Conservation (phyloP, 2,329 filamentous ascomycete genomes). For the Metarhizium brunneum region DNA sequence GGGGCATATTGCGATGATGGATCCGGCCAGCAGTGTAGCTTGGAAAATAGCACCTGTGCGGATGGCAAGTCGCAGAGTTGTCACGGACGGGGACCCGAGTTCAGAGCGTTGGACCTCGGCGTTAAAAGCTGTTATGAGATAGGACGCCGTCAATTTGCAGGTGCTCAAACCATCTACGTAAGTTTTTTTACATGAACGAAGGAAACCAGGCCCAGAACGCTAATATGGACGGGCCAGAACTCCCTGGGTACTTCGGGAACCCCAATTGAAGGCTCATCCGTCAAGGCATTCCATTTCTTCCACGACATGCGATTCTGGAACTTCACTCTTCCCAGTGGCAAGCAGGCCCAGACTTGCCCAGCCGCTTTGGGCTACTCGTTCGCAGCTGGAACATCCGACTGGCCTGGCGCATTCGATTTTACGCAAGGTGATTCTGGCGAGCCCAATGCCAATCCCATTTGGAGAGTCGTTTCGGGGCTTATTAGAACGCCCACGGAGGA, state of each 20-base stretch:
- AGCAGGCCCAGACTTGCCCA: conserved; percentile 64
- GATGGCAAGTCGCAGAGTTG: conserved; percentile 61
- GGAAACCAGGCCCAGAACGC: neutral
- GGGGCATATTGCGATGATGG: conserved; percentile 88
- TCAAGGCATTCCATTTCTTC: conserved; percentile 80
- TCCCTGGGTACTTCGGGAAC: conserved; percentile 36
- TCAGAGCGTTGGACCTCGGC: conserved; percentile 58
- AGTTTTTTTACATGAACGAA: conserved; percentile 9
- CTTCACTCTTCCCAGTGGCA: conserved; percentile 67
- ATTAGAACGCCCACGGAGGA: conserved; percentile 60
- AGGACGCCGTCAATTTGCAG: conserved; percentile 59
- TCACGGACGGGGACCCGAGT: conserved; percentile 65
- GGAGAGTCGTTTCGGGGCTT: conserved; percentile 64
- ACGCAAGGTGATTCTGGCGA: conserved; percentile 71
- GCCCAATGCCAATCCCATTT: conserved; percentile 65
- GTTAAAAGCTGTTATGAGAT: conserved; percentile 69
- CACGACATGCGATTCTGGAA: conserved; percentile 69
- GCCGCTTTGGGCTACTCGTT: conserved; percentile 88
- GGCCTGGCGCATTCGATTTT: conserved; percentile 87
- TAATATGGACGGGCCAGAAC: neutral
- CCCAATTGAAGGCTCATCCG: conserved; percentile 51
- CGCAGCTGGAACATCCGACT: conserved; percentile 85
- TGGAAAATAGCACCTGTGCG: conserved; percentile 75
- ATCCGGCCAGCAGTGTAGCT: conserved; percentile 59
- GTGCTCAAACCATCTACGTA: conserved; percentile 38